These are phyloP conservation scores for Leucogyrophana mollusca DNA, from an alignment of 768 basidiomycete species.

Conservation along the genomic window DNA sequence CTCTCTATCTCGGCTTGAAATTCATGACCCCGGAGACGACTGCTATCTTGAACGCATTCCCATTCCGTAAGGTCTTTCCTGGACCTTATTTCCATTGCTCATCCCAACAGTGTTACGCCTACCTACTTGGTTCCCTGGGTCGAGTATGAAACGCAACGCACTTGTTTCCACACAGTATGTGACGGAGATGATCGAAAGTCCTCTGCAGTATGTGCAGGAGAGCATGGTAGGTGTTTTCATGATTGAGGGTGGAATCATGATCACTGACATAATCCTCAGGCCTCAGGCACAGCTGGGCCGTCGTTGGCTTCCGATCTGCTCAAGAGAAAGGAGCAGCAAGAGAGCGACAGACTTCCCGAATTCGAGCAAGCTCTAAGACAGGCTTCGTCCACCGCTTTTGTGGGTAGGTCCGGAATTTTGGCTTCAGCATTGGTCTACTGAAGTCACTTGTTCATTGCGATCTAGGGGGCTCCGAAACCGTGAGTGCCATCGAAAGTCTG, in stretches of 20 bases:
- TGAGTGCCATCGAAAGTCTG: not conserved
- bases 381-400: conserved; percentile 9
- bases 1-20: not conserved
- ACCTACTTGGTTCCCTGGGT: conserved; percentile 40
- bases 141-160: conserved; percentile 33
- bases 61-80: not conserved
- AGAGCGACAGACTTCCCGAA: conserved; percentile 1
- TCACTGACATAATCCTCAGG: not conserved
- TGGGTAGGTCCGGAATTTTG: conserved; percentile 4
- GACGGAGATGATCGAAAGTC: conserved; percentile 9
- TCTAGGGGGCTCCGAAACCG: not conserved
- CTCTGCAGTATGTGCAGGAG: conserved; percentile 23
- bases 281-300: not conserved
- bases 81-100: not conserved
- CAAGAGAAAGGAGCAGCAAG: conserved; percentile 14
- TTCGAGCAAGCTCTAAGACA: conserved; percentile 9
- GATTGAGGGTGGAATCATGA: not conserved
- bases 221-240: conserved; percentile 20
- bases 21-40: not conserved
- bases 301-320: conserved; percentile 15
- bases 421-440: conserved; percentile 7
- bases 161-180: not conserved
- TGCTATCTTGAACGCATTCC: conserved; percentile 6
- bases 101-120: conserved; percentile 5
- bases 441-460: conserved; percentile 4